These are phyloP conservation scores for Apostasia ramifera DNA, from an alignment of 106 monocot species.

Conservation along the genomic window DNA sequence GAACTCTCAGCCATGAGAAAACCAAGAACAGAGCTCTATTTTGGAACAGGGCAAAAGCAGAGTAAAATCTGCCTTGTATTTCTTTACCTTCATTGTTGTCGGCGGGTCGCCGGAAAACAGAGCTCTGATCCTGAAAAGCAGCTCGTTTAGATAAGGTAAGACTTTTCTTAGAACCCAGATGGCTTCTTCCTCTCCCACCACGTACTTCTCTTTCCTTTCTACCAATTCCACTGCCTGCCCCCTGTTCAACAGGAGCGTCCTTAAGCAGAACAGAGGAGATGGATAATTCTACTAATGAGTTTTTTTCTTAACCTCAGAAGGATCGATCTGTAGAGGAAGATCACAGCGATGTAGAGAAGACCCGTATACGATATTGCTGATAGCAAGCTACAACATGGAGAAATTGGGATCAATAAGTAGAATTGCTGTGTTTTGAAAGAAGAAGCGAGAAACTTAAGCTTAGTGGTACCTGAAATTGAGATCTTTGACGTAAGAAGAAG, in stretches of 20 bases:
- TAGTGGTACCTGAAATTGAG: constrained; percentile 31
- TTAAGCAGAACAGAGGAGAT: neutral
- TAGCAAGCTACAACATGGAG: constrained; percentile 52
- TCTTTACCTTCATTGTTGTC: constrained; percentile 86
- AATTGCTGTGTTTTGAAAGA: neutral
- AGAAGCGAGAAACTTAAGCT: neutral
- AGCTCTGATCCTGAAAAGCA: constrained; percentile 53
- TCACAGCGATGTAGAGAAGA: constrained; percentile 62
- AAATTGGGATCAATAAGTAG: neutral
- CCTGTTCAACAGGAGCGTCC: constrained; percentile 12
- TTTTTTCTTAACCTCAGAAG: constrained; percentile 42
- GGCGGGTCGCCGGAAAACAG: constrained; percentile 89
- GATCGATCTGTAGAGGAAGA: constrained; percentile 75
- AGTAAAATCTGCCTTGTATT: neutral
- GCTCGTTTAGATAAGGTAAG: constrained; percentile 82
- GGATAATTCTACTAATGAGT: neutral
- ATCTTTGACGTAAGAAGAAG: constrained; percentile 43
- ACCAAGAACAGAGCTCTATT: neutral
- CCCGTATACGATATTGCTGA: constrained; percentile 72
- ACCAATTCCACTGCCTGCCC: constrained; percentile 21
- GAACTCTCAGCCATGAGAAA: neutral
- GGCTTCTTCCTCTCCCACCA: constrained; percentile 90
- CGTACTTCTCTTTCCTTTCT: constrained; percentile 14
- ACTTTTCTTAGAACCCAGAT: constrained; percentile 46
- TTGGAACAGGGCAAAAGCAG: neutral